Evolutionary conservation across 179 eudicot genomes (phyloP), one percentile per base, ranked within the genome.

Genomic region (Spergularia azorica): DNA sequence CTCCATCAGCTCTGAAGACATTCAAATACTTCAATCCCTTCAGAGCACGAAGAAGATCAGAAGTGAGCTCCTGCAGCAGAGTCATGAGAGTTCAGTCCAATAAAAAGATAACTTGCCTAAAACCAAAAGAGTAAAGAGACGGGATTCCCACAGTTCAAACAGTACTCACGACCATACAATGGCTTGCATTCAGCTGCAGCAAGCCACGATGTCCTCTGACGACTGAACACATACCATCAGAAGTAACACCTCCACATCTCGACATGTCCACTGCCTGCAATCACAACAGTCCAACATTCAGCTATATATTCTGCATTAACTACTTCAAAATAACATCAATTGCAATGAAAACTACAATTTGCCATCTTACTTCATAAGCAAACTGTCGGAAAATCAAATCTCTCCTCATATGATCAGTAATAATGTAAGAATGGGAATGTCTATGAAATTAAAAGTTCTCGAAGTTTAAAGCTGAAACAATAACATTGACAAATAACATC

Each of bases 91-190:
- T 74, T 70, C 48, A 55, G 55, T 41, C 26, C 67, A 50, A 74
- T n/a, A 57, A 39, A 15, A 38, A 65, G 6, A 1, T 69, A 20
- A 13, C n/a, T 17, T 8, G 46, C n/a, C 8, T 2, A 16, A 8
- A 48, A 59, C 15, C 32, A 26, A 17, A 51, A 48, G 18, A 61
- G 63, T n/a, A 21, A 54, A 71, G 70, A 67, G 74, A 20, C 51
- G 65, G 70, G 65, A 60, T 60, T 73, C 81, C 81, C 75, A 82
- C 76, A 73, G 84, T 82, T 83, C 65, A 72, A 63, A 80, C 62
- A 67, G 65, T 78, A 89, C 97, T 91, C 90, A 91, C 97, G 81
- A 84, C 84, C 84, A 84, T 87, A 83, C 89, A 88, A 77, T 88
- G 86, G 75, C 94, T 88, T 26, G 89, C 89, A 70, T 84, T 76